Percentiles rank a stretch among this genome's conserved stretches.
Conservation (phyloP, 2,329 filamentous ascomycete species). For the Dryadomyces quercus-mongolicae region DNA sequence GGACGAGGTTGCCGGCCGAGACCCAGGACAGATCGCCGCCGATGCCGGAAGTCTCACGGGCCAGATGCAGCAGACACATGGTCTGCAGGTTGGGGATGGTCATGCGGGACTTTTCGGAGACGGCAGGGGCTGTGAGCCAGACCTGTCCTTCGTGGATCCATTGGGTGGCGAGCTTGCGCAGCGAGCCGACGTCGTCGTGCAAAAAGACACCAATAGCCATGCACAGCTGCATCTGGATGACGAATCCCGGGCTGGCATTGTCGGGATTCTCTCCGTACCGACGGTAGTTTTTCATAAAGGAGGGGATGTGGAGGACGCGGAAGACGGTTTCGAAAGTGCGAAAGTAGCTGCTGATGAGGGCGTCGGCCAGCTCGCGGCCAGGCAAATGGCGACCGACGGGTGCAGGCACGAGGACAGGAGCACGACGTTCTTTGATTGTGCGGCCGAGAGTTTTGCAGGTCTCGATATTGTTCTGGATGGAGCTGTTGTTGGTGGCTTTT, state of each 20-base stretch:
- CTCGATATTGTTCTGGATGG: slow-evolving; percentile 23
- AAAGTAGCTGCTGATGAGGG: slow-evolving; percentile 40
- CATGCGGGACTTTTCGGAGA: slow-evolving; percentile 35
- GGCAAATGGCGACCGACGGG: slow-evolving; percentile 28
- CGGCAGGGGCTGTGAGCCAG: slow-evolving; percentile 29
- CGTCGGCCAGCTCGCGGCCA: slow-evolving; percentile 28
- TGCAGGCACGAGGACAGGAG: neutral
- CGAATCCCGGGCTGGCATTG: slow-evolving; percentile 28
- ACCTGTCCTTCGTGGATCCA: slow-evolving; percentile 42
- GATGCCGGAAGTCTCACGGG: slow-evolving; percentile 28
- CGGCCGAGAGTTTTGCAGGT: slow-evolving; percentile 41
- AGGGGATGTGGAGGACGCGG: slow-evolving; percentile 44
- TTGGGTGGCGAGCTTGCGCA: slow-evolving; percentile 29
- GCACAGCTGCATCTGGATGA: slow-evolving; percentile 40
- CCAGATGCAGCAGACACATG: slow-evolving; percentile 37
- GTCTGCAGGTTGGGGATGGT: slow-evolving; percentile 37
- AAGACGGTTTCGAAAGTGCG: slow-evolving; percentile 43
- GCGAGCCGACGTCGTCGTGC: slow-evolving; percentile 29
- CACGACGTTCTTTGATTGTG: slow-evolving; percentile 35
- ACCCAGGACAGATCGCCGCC: slow-evolving; percentile 36
- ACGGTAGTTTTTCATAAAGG: slow-evolving; percentile 41
- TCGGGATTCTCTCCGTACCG: slow-evolving; percentile 32
- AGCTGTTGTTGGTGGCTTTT: slow-evolving; percentile 23
- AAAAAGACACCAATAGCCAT: slow-evolving; percentile 37
- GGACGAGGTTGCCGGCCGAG: slow-evolving; percentile 28